A percentile compares a stretch with the other conserved stretches of the same genome.
phyloP scores from a whole-genome alignment of 1,284 basidiomycete species.

The Ganoderma sp. region DNA sequence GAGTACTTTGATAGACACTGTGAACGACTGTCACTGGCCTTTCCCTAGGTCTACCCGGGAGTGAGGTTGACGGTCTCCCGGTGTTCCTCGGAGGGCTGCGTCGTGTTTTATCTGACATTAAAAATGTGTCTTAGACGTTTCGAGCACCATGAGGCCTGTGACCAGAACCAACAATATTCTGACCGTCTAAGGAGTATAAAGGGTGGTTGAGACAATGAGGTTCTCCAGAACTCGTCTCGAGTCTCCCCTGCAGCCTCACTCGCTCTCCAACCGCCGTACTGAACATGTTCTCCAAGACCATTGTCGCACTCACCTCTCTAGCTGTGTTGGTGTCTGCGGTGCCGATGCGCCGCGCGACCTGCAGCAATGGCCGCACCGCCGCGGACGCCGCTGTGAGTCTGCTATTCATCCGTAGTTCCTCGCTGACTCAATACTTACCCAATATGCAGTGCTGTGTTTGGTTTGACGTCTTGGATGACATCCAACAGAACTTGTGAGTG shows the following conservation, averaged over 20 bases:
- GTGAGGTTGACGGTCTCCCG: neutral
- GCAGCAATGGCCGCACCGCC: constrained; percentile 28
- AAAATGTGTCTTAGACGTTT: neutral
- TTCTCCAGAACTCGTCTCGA: neutral
- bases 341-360: constrained; percentile 13
- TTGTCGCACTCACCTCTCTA: constrained; percentile 16
- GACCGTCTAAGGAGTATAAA: neutral
- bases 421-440: neutral
- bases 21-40: neutral
- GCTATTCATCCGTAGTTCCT: neutral
- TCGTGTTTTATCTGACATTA: neutral
- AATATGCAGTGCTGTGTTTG: constrained; percentile 20
- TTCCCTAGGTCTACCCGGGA: neutral
- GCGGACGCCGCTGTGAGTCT: constrained; percentile 25
- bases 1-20: neutral
- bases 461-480: constrained; percentile 25
- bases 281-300: constrained; percentile 18
- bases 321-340: constrained; percentile 13
- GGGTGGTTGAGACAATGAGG: neutral
- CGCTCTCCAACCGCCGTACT: neutral
- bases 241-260: neutral
- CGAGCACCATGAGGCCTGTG: neutral
- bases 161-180: neutral
- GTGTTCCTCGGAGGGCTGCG: neutral
- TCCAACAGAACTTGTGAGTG: constrained; percentile 18